Base-by-base conservation (phyloP, 2,329 filamentous ascomycete species). In the Aotearoamyces nothofagi region DNA sequence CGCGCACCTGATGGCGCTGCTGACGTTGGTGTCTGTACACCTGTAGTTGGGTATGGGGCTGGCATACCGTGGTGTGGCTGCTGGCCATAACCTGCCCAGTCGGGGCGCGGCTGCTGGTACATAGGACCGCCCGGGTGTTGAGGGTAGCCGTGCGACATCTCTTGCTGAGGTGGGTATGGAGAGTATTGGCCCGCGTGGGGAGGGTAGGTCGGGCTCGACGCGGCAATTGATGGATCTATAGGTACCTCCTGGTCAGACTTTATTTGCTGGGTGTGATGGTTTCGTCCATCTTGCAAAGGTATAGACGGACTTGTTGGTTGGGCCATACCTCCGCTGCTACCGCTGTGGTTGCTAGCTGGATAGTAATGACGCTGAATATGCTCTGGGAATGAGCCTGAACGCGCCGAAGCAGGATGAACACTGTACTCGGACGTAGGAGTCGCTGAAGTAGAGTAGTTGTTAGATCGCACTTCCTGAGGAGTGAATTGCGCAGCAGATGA, bases 291-390 rank as follows among this genome's bases (percentile, higher is more conserved):
- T 69, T 75, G 69, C 64, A 81, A 65, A 74, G 78, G 69, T 68
- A 82, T 70, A 61, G 82, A 93, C 84, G 82, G 81, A 93, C 86
- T 93, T 78, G 82, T 82, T 78, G 83, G 73, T 82, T 93, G 84
- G 73, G 86, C 83, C 86, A 94, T 94, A 76, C 77, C 78, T 74
- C 73, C 78, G 58, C 77, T 70, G 60, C 73, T 73, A 60, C 69
- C 74, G 56, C 74, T 68, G 54, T 73, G 70, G 56, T 69, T 75
- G 61, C 69, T 70, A 56, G 81, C 63, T 57, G 75, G 74, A 58
- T 83, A 78, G 64, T 90, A 90, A 51, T 76, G 68, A 51, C 83
- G 79, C 60, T 81, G 75, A 54, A 90, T 70, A 57, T 92, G 84
- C 47, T 92, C 83, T 54, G 81, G 78, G 51, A 87, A 92, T 35